phyloP scores from a whole-genome alignment of 2,329 filamentous ascomycete species.

The Diaporthe nobilis region DNA sequence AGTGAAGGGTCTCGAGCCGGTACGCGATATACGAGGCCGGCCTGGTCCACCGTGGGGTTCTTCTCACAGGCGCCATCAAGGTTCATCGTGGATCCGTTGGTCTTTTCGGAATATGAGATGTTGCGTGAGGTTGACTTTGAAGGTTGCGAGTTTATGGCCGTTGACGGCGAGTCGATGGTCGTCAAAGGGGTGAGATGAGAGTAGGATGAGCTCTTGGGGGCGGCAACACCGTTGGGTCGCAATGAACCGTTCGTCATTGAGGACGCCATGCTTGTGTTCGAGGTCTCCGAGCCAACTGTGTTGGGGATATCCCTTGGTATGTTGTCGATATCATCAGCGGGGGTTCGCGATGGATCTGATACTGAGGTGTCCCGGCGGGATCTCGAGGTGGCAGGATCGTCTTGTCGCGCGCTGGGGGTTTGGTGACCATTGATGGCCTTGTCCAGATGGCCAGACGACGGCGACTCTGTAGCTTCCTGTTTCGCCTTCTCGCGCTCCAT shows the following conservation, averaged over 20 bases:
- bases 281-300: constrained; percentile 80
- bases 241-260: constrained; percentile 75
- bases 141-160: constrained; percentile 62
- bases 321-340: constrained; percentile 70
- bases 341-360: constrained; percentile 55
- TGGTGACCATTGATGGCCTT: constrained; percentile 46
- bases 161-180: constrained; percentile 66
- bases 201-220: constrained; percentile 56
- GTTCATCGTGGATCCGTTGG: constrained; percentile 50
- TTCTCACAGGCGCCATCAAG: constrained; percentile 48
- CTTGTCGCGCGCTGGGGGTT: constrained; percentile 42
- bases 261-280: constrained; percentile 77
- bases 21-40: constrained; percentile 57
- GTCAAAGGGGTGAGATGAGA: constrained; percentile 66
- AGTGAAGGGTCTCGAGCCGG: constrained; percentile 70
- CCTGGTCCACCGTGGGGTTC: constrained; percentile 51
- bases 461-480: constrained; percentile 57
- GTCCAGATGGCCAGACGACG: constrained; percentile 45
- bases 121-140: constrained; percentile 70
- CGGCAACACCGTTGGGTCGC: constrained; percentile 57
- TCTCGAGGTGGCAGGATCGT: constrained; percentile 52
- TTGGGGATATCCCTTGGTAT: constrained; percentile 77
- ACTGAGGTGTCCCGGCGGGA: constrained; percentile 51
- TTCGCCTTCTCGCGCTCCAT: constrained; percentile 74
- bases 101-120: constrained; percentile 59